Evolutionary conservation across 1,284 basidiomycete genomes (phyloP), one percentile per base, ranked within the genome.

Genomic region (Pterula multifida): DNA sequence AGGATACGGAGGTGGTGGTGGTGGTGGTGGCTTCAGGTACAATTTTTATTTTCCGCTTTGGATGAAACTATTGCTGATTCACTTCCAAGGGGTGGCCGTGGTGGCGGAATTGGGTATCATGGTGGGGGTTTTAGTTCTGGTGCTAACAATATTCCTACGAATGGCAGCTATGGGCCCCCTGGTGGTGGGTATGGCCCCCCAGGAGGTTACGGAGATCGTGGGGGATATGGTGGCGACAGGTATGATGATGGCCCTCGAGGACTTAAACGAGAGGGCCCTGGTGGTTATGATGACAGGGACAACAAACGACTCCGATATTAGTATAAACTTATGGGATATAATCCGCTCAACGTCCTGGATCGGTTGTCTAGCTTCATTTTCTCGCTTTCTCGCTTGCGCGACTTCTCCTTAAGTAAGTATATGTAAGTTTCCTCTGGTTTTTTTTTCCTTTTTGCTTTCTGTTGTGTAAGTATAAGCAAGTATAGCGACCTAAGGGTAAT

Each of bases 301-400:
- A 60, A 73, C 39, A 90, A 90, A 68, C 81, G 88, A 60, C 79
- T 82, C 60, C 78, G 88, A 60, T 89, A 88, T 65, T 89, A 79
- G 72, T 32, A 42, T 42, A 4, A 11, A n/a, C 19, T 42, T 17
- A 17, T 17, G 21, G 21, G 39, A 42, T 17, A 42, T n/a, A 17
- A 17, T 42, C 9, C n/a, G 9, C n/a, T 42, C 28, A 42, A 42
- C 39, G 39, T 42, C 21, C 39, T 17, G 15, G 28, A 15, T 42
- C 19, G n/a, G 17, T 22, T n/a, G 6, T 42, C 39, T 42, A 19
- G 6, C 39, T 42, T 42, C 17, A 15, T 22, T 42, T 42, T 42
- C 39, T n/a, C 39, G 39, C 39, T 42, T 17, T 42, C 9, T 17
- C 39, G n/a, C 39, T 42, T 42, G 9, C 9, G 39, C 28, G 28